phyloP scores from a whole-genome alignment of 257 asterid species.

The Pogostemon cablin region DNA sequence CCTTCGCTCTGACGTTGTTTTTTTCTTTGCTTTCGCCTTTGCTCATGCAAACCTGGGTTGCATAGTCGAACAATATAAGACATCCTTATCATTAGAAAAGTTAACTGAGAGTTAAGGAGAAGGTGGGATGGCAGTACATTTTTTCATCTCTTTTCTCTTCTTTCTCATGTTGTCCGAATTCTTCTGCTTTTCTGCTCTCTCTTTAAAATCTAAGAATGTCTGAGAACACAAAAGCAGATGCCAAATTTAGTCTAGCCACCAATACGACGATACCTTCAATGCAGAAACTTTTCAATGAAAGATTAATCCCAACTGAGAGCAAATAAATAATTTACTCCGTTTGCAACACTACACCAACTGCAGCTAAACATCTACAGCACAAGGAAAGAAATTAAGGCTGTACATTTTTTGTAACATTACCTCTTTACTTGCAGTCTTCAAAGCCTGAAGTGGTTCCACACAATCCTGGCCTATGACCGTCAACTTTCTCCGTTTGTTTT shows the following conservation, averaged over 20 bases:
- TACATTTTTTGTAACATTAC: slow-evolving; percentile 32
- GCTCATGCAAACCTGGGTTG: slow-evolving; percentile 53
- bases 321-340: slow-evolving; percentile 1
- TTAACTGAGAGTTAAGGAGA: too few species aligned
- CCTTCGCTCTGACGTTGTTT: slow-evolving; percentile 36
- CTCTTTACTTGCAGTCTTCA: slow-evolving; percentile 56
- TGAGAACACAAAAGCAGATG: slow-evolving; percentile 28
- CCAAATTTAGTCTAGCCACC: not conserved
- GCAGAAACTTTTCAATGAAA: not conserved
- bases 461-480: slow-evolving; percentile 91
- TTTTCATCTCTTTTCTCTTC: slow-evolving; percentile 60
- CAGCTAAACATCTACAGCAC: not conserved
- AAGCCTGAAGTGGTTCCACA: slow-evolving; percentile 94
- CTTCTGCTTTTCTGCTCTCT: slow-evolving; percentile 50
- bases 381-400: not conserved
- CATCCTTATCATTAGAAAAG: too few species aligned
- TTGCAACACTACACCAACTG: not conserved
- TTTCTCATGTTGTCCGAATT: slow-evolving; percentile 44
- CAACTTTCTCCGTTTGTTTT: slow-evolving; percentile 58
- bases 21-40: slow-evolving; percentile 50
- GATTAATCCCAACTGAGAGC: not conserved
- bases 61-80: not conserved
- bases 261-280: not conserved
- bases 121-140: slow-evolving; percentile 38
- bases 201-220: slow-evolving; percentile 54